Base-by-base conservation (phyloP, 495 filamentous ascomycete species). In the Trichoderma gamsii region DNA sequence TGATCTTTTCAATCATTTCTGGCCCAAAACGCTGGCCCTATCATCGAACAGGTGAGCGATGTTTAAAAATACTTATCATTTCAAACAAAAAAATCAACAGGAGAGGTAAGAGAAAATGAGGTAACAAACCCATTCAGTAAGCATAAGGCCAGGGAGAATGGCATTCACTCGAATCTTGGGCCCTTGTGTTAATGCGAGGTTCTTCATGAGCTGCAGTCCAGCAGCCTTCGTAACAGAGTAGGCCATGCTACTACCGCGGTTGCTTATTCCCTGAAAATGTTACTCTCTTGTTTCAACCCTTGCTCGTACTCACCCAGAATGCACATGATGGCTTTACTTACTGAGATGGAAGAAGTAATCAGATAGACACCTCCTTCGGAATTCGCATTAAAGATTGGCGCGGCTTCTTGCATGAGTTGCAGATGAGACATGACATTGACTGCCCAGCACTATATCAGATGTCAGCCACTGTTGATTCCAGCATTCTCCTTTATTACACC, bases 171-270 rank as follows among this genome's bases (percentile, higher is more conserved):
- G 79, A 18, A 88, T 75, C 70, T 90, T 90, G 7, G 82, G 77
- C 0, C 89, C 89, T 70, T 90, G 87, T 0, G 81, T 86, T 65
- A 78, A 78, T 1, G 89, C 90, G n/a, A 92, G 80, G 70, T 88
- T 89, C 69, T 88, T 89, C 83, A 92, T 88, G 52, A 92, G 76
- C 70, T 92, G 90, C 59, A 93, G 72, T 29, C 84, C 85, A 41
- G 52, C 77, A 0, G 88, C 85, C 72, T 91, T 91, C 25, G 86
- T 85, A 32, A 90, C 85, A 13, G 83, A 80, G 72, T 91, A 90
- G 13, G 88, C 80, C 82, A 91, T 80, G 44, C 83, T 85, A 71
- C 83, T 86, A 11, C 88, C 88, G 61, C 67, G 49, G 2, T 67
- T 27, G 27, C 51, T 69, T 4, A 59, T 49, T 1, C 70, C 65